A percentile compares a stretch with the other conserved stretches of the same genome.
phyloP scores from a whole-genome alignment of 2,329 filamentous ascomycete genomes.

The Magnaporthiopsis poae region DNA sequence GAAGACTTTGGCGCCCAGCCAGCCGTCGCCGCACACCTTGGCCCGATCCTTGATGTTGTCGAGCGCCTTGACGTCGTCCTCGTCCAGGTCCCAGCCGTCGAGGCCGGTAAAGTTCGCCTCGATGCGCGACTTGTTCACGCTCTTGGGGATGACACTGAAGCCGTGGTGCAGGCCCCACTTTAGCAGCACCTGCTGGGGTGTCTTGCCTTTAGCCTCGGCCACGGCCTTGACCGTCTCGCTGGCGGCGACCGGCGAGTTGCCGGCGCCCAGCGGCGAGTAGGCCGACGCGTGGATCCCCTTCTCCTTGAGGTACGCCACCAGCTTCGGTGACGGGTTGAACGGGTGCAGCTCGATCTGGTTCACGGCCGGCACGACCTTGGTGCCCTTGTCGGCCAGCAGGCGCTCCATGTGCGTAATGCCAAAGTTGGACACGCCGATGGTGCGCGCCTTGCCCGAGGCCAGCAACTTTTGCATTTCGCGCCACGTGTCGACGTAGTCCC shows the following conservation, averaged over 20 bases:
- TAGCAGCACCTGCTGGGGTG: conserved; percentile 65
- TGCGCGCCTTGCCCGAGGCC: conserved; percentile 11
- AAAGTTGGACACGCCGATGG: conserved; percentile 14
- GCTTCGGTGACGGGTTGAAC: conserved; percentile 70
- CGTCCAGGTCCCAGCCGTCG: conserved; percentile 62
- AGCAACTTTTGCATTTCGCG: conserved; percentile 12
- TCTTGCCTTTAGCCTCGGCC: conserved; percentile 57
- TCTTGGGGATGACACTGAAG: conserved; percentile 79
- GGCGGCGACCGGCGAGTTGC: conserved; percentile 59
- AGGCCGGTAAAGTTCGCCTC: conserved; percentile 60
- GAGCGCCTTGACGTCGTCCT: conserved; percentile 62
- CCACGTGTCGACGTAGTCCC: conserved; percentile 11
- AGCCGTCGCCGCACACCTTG: conserved; percentile 70
- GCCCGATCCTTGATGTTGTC: conserved; percentile 63
- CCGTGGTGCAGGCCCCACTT: conserved; percentile 74
- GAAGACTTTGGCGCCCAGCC: conserved; percentile 70
- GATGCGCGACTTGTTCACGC: conserved; percentile 63
- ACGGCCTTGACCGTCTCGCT: conserved; percentile 53
- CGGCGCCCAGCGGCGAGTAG: conserved; percentile 65
- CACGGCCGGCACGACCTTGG: conserved; percentile 57
- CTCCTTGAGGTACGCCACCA: conserved; percentile 59
- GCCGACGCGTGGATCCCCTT: conserved; percentile 68
- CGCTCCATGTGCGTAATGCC: conserved; percentile 13
- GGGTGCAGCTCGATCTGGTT: conserved; percentile 80
- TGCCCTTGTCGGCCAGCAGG: conserved; percentile 55